Percentiles rank a stretch among this genome's conserved stretches.
These are phyloP conservation scores for Daldinia loculata DNA, from an alignment of 495 filamentous ascomycete species.

Conservation along the genomic window DNA sequence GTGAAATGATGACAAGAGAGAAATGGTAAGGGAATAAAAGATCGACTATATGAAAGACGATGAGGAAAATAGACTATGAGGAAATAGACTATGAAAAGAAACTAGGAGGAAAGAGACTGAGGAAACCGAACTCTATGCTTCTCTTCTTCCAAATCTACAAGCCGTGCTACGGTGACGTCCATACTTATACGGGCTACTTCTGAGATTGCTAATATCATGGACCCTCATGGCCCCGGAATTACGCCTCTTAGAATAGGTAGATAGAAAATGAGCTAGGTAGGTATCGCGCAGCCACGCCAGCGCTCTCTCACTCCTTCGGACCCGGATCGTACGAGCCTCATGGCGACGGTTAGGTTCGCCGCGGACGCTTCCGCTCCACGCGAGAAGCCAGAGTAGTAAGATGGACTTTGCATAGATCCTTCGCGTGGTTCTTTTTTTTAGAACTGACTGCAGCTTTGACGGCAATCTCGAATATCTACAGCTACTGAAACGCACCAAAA, in stretches of 20 bases:
- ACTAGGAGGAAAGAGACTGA: background rate
- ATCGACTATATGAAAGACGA: background rate
- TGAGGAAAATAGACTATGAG: background rate
- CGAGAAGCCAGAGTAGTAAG: background rate
- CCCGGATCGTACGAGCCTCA: background rate
- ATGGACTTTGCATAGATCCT: background rate
- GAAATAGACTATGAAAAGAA: background rate
- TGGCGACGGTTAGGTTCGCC: background rate
- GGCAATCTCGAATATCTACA: background rate
- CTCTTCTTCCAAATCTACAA: background rate
- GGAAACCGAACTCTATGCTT: slow-evolving; percentile 1
- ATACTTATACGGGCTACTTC: slow-evolving; percentile 1
- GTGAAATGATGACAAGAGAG: background rate
- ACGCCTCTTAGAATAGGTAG: background rate
- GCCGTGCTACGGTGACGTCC: background rate
- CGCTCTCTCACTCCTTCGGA: background rate
- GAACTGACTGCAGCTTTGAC: background rate
- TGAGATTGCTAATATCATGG: background rate
- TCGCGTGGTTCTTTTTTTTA: slow-evolving; percentile 5
- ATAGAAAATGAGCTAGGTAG: background rate
- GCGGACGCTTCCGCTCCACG: background rate
- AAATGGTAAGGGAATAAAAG: background rate
- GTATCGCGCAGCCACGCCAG: background rate
- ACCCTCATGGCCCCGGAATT: background rate
- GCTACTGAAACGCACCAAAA: background rate